Evolutionary conservation across 345 rosid species (phyloP).

Genomic region (Citrus sp.): DNA sequence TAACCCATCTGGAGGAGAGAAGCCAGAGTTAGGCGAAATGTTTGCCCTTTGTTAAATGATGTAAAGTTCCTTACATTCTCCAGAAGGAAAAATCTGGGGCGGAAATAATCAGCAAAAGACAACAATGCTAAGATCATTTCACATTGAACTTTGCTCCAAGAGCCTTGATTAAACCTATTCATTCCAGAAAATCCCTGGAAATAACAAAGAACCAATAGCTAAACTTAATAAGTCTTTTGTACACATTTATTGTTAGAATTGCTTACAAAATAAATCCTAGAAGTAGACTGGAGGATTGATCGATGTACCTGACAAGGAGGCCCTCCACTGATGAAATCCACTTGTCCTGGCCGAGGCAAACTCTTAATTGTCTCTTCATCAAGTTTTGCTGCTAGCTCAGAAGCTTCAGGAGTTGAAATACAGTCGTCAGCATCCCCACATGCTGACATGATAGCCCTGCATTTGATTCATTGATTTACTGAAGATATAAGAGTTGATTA

Average conservation of each 20-base stretch:
- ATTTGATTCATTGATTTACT: neutral
- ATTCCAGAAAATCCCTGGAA: conserved; percentile 85
- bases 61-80: conserved; percentile 89
- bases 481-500: neutral
- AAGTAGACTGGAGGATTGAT: neutral
- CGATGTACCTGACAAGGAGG: conserved; percentile 85
- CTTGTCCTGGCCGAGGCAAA: conserved; percentile 60
- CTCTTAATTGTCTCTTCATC: conserved; percentile 28
- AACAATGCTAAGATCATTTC: no score
- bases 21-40: conserved; percentile 82
- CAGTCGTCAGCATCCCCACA: conserved; percentile 83
- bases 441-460: conserved; percentile 74
- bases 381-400: conserved; percentile 39
- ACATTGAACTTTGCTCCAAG: no score
- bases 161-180: conserved; percentile 51
- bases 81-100: conserved; percentile 84
- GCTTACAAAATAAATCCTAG: neutral
- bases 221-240: no score
- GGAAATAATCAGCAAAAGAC: conserved; percentile 29
- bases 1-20: conserved; percentile 58
- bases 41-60: conserved; percentile 71
- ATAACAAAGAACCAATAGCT: neutral
- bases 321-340: conserved; percentile 91
- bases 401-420: conserved; percentile 69
- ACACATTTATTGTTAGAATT: neutral